phyloP scores from a whole-genome alignment of 345 rosid genomes.

The Litchi chinensis region DNA sequence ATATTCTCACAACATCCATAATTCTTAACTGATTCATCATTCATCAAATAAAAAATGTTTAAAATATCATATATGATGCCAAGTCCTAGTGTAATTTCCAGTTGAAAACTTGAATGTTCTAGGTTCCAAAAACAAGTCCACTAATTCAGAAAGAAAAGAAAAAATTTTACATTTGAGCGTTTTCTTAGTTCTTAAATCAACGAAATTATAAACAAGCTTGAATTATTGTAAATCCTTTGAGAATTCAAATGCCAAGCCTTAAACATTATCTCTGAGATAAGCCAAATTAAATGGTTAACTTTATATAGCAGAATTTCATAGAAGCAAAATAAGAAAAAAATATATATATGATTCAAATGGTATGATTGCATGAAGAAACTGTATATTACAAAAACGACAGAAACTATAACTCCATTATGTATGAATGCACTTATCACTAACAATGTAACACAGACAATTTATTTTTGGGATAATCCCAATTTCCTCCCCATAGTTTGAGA shows the following conservation, averaged over 20 bases:
- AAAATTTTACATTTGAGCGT: background rate
- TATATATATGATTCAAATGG: background rate
- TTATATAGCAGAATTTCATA: background rate
- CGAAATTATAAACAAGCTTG: background rate
- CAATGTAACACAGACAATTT: background rate
- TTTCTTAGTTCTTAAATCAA: background rate
- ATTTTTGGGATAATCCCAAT: no score
- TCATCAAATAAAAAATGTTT: background rate
- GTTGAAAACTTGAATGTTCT: background rate
- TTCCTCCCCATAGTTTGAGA: no score
- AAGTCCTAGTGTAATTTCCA: background rate
- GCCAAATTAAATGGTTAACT: background rate
- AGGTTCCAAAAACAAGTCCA: background rate
- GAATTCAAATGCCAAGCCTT: background rate
- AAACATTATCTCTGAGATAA: constrained; percentile 9
- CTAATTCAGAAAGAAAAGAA: background rate
- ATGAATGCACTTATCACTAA: background rate
- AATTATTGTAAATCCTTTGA: background rate
- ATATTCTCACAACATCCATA: background rate
- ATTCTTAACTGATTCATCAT: background rate
- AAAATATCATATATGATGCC: background rate
- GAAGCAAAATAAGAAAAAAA: background rate
- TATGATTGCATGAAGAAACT: background rate
- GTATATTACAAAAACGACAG: background rate
- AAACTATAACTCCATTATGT: background rate